Conservation (phyloP, 2,329 filamentous ascomycete species). For the Xylariales sp. region DNA sequence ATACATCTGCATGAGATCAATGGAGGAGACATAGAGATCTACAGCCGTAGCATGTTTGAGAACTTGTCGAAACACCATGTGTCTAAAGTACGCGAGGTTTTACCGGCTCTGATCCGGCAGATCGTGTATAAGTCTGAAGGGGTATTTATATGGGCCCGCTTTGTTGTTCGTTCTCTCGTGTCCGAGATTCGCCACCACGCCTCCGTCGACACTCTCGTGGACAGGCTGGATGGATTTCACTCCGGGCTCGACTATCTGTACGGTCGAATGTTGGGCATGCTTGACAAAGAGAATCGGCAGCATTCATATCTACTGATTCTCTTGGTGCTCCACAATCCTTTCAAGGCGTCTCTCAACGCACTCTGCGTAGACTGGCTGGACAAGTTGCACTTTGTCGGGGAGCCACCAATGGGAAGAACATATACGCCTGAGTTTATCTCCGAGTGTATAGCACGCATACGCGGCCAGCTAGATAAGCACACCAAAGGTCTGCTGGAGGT, state of each 20-base stretch:
- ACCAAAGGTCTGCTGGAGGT: too few species aligned
- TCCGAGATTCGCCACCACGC: neutral
- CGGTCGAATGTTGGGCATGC: neutral
- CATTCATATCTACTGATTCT: neutral
- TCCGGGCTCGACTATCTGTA: neutral
- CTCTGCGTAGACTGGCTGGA: neutral
- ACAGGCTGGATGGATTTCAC: neutral
- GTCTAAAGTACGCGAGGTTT: neutral
- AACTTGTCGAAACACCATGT: neutral
- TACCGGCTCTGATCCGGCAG: neutral
- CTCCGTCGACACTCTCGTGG: neutral
- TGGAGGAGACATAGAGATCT: neutral
- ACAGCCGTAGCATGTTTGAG: neutral
- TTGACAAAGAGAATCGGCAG: neutral
- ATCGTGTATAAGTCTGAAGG: neutral
- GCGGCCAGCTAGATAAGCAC: too few species aligned
- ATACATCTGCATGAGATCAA: neutral
- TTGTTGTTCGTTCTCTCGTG: neutral
- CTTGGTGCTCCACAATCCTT: neutral
- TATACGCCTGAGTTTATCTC: too few species aligned
- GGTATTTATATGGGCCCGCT: neutral
- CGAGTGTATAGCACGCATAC: too few species aligned
- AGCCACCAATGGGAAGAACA: too few species aligned
- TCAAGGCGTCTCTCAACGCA: neutral
- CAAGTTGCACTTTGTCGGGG: too few species aligned